Conservation (phyloP, 176 grass and related monocot species). For the Carex scoparia region DNA sequence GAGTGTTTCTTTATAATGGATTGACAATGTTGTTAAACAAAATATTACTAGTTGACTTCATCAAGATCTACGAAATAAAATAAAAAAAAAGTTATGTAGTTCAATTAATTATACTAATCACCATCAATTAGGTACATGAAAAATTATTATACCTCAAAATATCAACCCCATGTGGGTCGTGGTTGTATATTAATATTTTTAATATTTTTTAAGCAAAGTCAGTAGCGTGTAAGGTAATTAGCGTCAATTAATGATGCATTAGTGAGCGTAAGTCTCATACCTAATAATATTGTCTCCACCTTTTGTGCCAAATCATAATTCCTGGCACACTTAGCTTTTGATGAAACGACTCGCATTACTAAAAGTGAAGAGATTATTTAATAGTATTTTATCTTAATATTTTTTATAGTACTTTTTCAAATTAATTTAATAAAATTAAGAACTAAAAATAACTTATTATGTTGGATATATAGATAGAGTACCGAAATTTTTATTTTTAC, state of each 20-base stretch:
- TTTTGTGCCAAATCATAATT: not conserved
- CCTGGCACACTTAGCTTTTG: not conserved
- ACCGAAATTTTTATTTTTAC: too few species aligned
- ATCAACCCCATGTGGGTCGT: not conserved
- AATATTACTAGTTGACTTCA: not conserved
- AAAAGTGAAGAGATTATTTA: too few species aligned
- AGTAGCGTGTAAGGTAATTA: not conserved
- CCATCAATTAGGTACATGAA: not conserved
- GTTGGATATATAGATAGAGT: too few species aligned
- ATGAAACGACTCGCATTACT: too few species aligned
- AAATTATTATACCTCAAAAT: not conserved
- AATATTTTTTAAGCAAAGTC: not conserved
- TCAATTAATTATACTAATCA: not conserved
- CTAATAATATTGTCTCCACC: not conserved
- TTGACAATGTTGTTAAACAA: not conserved
- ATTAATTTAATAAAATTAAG: too few species aligned
- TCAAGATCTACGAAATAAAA: not conserved
- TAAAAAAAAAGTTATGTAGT: not conserved
- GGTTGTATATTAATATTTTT: not conserved
- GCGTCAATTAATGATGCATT: not conserved
- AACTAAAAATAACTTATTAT: too few species aligned
- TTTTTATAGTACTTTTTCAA: too few species aligned
- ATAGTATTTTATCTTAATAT: too few species aligned
- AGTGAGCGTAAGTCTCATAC: not conserved
- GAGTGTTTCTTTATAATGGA: not conserved